These are phyloP conservation scores for Candida caryicola DNA, from an alignment of 805 yeast genomes.

Conservation along the genomic window DNA sequence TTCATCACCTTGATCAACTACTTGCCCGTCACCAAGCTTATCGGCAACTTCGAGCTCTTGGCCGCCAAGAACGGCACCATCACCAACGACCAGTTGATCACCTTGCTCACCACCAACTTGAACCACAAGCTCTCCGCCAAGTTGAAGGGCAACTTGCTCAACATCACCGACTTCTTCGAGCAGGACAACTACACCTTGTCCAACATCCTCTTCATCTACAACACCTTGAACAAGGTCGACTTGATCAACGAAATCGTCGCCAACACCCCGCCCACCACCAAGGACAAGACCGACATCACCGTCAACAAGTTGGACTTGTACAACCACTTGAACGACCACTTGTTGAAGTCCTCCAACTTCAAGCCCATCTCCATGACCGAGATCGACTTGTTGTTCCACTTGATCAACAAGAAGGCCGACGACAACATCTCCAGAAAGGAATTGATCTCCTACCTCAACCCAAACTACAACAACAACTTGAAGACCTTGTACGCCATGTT, in stretches of 20 bases:
- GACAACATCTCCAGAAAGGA: conserved; percentile 42
- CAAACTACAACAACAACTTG: conserved; percentile 42
- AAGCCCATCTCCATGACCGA: conserved; percentile 40
- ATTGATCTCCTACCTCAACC: conserved; percentile 53
- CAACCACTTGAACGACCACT: conserved; percentile 42
- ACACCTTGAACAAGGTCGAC: conserved; percentile 40
- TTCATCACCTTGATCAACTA: conserved; percentile 40
- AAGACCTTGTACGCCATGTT: conserved; percentile 35
- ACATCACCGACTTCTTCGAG: conserved; percentile 35
- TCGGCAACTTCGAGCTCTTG: conserved; percentile 40
- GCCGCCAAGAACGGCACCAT: conserved; percentile 32
- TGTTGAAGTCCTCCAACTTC: conserved; percentile 42
- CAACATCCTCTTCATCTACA: conserved; percentile 39
- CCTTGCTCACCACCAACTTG: conserved; percentile 35
- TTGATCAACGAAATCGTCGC: conserved; percentile 46
- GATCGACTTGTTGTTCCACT: conserved; percentile 39
- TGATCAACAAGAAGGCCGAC: conserved; percentile 34
- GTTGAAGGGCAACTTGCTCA: conserved; percentile 32
- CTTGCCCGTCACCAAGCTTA: conserved; percentile 45
- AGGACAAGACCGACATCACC: conserved; percentile 40
- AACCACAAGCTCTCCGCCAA: conserved; percentile 40
- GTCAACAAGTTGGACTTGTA: conserved; percentile 41
- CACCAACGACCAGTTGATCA: conserved; percentile 27
- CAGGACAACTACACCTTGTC: conserved; percentile 32
- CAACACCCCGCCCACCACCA: conserved; percentile 42